Evolutionary conservation across 2,329 filamentous ascomycete genomes (phyloP), one percentile per base, ranked within the genome.

Genomic region (Scolecobasidium constrictum): DNA sequence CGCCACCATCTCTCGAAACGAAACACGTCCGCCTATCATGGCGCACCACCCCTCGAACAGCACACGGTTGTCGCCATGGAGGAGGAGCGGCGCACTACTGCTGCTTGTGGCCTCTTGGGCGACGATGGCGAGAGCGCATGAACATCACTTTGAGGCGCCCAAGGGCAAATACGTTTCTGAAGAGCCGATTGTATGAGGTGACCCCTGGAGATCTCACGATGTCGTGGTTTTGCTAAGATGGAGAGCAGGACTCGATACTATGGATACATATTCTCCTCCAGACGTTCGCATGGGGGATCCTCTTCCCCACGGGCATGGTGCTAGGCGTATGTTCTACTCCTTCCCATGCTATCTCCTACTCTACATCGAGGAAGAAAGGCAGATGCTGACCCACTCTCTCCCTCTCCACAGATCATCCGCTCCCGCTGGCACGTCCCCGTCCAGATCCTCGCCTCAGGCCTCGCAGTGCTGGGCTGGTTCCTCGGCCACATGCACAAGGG

Each of bases 231-330:
- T n/a, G n/a, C n/a, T n/a, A n/a, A n/a, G n/a, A n/a, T n/a, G 31
- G 22, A 37, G 15, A 12, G 12, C 52, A 75, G 69, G 92, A 96
- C 61, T 73, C 80, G 34, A 86, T 79, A 54, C 64, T 98, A 76
- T 98, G 92, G 92, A 72, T 82, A 52, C 92, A 98, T 64, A 96
- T 98, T 56, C 72, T 94, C 47, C 63, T 94, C 36, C 88, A 94
- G 72, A 82, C 80, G 60, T 57, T 92, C 46, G 78, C 87, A 45
- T 96, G 93, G 69, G 92, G 92, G 48, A 72, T 98, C 52, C 76
- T 96, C 46, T 96, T 94, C 56, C 92, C 92, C 9, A 72, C 86
- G 13, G 92, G 92, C 53, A 96, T 98, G 90, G 87, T 96, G 34
- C 69, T 95, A 15, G 90, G 90, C 46, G 85, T 92, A 76, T 54